A percentile compares a stretch with the other conserved stretches of the same genome.
Evolutionary conservation across 208 protist species (phyloP).

Genomic region (Crithidia expoeki): DNA sequence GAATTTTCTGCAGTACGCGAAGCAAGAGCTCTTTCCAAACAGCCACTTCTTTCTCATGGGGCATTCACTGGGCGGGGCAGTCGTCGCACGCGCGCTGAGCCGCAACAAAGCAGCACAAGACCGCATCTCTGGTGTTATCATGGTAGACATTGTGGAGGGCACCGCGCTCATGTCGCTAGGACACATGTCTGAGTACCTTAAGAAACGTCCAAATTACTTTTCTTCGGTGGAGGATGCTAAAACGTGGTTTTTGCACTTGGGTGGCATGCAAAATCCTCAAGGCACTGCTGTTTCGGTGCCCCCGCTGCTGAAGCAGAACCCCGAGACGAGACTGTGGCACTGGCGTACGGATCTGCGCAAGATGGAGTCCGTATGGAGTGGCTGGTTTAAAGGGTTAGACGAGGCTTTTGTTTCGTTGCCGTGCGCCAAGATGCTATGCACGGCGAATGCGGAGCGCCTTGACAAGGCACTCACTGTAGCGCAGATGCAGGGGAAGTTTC

Average conservation of each 20-base stretch:
- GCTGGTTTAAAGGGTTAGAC: constrained; percentile 91
- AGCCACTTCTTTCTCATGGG: constrained; percentile 74
- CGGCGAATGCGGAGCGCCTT: constrained; percentile 86
- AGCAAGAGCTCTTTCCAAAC: constrained; percentile 44
- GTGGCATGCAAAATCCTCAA: constrained; percentile 69
- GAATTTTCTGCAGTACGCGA: constrained; percentile 46
- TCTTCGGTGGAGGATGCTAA: constrained; percentile 60
- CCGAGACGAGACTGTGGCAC: constrained; percentile 37
- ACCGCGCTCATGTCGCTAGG: constrained; percentile 80
- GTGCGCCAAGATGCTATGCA: constrained; percentile 89
- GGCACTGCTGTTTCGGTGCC: constrained; percentile 79
- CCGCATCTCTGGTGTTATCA: constrained; percentile 61
- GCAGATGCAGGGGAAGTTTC: constrained; percentile 96
- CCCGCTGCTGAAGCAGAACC: constrained; percentile 51
- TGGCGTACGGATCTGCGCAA: constrained; percentile 81
- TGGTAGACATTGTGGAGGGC: constrained; percentile 93
- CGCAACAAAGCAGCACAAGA: constrained; percentile 31
- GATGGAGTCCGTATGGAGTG: constrained; percentile 74
- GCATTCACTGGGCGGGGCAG: constrained; percentile 88
- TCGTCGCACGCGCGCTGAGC: constrained; percentile 60
- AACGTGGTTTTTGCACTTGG: constrained; percentile 78
- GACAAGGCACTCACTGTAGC: constrained; percentile 90
- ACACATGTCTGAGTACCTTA: constrained; percentile 84
- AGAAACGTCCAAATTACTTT: constrained; percentile 73
- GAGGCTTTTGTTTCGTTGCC: constrained; percentile 74